These are phyloP conservation scores for Malassezia vespertilionis DNA, from an alignment of 1,284 basidiomycete species.

Conservation along the genomic window DNA sequence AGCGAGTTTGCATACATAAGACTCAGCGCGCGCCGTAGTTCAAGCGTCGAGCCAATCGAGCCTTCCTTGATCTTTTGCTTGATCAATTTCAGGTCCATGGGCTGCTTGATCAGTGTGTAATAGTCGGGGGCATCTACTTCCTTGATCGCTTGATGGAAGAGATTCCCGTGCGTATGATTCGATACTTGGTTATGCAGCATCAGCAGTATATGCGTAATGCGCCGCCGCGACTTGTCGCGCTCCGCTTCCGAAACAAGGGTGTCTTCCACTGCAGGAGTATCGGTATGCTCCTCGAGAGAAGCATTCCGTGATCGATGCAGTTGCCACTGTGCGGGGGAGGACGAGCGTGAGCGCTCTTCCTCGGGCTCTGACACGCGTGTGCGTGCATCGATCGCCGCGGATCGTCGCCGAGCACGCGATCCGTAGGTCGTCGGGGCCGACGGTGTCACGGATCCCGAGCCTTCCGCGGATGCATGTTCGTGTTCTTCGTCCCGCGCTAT, in stretches of 20 bases:
- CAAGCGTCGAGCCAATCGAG: constrained; percentile 20
- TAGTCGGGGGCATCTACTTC: constrained; percentile 42
- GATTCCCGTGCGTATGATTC: constrained; percentile 42
- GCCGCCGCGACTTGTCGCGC: constrained; percentile 28
- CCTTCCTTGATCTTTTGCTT: constrained; percentile 39
- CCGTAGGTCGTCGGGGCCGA: constrained; percentile 1
- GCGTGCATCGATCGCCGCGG: background rate
- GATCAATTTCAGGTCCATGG: constrained; percentile 42
- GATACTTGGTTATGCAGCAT: constrained; percentile 41
- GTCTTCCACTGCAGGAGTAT: constrained; percentile 14
- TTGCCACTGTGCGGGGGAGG: background rate
- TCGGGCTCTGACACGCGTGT: background rate
- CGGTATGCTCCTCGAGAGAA: background rate
- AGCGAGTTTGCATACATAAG: constrained; percentile 43
- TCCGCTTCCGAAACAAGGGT: constrained; percentile 16
- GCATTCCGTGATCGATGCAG: background rate
- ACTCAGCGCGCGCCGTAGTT: constrained; percentile 26
- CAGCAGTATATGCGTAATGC: constrained; percentile 31
- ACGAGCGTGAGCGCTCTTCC: background rate
- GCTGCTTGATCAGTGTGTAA: constrained; percentile 33
- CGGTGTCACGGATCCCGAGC: background rate
- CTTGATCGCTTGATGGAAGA: constrained; percentile 44
- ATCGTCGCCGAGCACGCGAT: constrained; percentile 5
- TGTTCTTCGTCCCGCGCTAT: background rate
- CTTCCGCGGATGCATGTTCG: background rate